Evolutionary conservation across 225 moss, liverwort and hornwort genomes (phyloP).

Genomic region (Pseudisothecium myosuroides): DNA sequence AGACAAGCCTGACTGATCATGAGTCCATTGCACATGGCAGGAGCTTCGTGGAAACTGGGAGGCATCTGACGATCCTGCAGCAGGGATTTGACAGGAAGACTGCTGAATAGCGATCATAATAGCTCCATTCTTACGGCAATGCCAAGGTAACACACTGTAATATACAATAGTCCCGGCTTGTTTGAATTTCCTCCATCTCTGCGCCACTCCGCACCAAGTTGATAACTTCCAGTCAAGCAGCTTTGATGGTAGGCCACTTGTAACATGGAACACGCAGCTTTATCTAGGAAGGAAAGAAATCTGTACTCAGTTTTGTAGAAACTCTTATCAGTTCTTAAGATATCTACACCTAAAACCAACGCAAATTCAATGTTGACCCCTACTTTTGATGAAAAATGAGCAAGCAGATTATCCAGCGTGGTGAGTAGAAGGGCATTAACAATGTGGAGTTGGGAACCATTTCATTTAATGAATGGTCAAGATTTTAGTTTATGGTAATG

Average conservation of each 20-base stretch:
- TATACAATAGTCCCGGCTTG: background rate
- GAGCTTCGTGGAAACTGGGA: constrained; percentile 39
- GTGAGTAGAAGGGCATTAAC: background rate
- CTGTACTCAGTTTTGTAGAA: constrained; percentile 1
- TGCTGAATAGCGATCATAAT: background rate
- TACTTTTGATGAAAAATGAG: background rate
- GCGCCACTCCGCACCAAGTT: background rate
- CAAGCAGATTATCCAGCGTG: background rate
- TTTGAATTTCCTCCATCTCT: background rate
- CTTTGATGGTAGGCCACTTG: background rate
- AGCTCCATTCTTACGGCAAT: background rate
- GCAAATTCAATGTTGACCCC: background rate
- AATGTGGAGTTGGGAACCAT: background rate
- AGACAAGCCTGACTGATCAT: background rate
- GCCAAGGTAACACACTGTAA: background rate
- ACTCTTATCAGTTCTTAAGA: background rate
- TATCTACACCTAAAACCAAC: background rate
- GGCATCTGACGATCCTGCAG: constrained; percentile 31
- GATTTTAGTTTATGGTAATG: background rate
- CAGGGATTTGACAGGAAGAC: background rate
- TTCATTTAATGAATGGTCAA: background rate
- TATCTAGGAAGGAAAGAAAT: background rate
- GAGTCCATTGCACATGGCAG: constrained; percentile 4
- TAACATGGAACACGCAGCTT: background rate
- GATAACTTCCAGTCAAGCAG: background rate